Evolutionary conservation across 208 protist species (phyloP), one percentile per base, ranked within the genome.

Genomic region (Wallacemonas sp.): DNA sequence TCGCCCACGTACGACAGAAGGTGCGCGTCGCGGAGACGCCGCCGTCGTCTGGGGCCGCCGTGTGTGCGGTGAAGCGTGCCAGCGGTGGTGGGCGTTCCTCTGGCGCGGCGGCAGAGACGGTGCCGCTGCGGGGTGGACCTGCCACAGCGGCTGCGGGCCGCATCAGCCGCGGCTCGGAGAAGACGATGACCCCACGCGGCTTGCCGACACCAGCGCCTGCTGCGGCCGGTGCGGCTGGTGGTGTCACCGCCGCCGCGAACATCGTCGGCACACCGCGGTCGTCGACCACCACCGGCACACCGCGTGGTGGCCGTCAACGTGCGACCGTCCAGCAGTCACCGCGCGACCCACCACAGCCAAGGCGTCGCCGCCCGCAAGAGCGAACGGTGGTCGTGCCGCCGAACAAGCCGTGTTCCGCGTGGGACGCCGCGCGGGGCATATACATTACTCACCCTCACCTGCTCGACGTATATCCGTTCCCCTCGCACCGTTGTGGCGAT

Each of bases 361-460:
- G 36, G 36, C 10, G 42, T 27, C 17, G 24, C 42, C 8, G 10
- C 42, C 10, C 36, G 36, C 36, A 41, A 15, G 8, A 50, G 13
- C 42, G 39, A 12, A 22, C 54, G 0, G 36, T 3, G 22, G 36
- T 33, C n/a, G 15, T 37, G 36, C 54, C 19, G 5, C 54, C 54
- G 3, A 37, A 63, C 33, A 46, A 57, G 61, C 42, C 26, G 45
- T 54, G 39, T 21, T 12, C 61, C 30, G 61, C 61, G 33, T 66
- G 61, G 61, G 33, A 66, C 44, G 32, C 38, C 13, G 42, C 33
- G 38, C 44, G 24, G 17, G 61, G 61, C 21, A n/a, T 54, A 12
- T 66, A 66, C 45, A 36, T 66, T 9, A 66, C 61, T 2, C 61
- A 66, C 46, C 61, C 61, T 1, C 37, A 57, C 45, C 5, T 46